Conservation (phyloP, 2,329 filamentous ascomycete species). For the Leptographium lundbergii region DNA sequence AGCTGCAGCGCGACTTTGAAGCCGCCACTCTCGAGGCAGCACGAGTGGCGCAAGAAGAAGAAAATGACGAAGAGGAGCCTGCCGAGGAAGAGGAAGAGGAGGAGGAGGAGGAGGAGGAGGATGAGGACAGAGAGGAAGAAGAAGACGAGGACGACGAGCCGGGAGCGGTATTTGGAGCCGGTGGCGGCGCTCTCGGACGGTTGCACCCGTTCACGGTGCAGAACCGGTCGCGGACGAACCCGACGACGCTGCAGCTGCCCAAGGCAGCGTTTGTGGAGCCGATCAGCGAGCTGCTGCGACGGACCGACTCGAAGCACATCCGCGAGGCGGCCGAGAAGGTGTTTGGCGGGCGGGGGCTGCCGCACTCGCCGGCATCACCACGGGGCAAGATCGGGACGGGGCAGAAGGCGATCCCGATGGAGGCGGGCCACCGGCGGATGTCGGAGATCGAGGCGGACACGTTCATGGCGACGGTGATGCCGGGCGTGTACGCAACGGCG, state of each 20-base stretch:
- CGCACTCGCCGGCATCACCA: constrained; percentile 64
- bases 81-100: constrained; percentile 25
- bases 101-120: constrained; percentile 22
- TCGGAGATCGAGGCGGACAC: constrained; percentile 62
- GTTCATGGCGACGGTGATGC: constrained; percentile 57
- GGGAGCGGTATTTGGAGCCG: neutral
- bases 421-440: constrained; percentile 54
- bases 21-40: constrained; percentile 22
- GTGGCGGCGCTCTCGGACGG: constrained; percentile 2
- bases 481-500: constrained; percentile 56
- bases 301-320: constrained; percentile 63
- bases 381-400: constrained; percentile 31
- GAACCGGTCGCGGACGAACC: constrained; percentile 62
- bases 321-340: constrained; percentile 55
- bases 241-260: constrained; percentile 65
- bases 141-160: constrained; percentile 10
- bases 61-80: constrained; percentile 21
- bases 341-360: constrained; percentile 67
- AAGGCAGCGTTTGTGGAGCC: constrained; percentile 56
- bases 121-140: constrained; percentile 14
- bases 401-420: constrained; percentile 53
- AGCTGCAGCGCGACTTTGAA: constrained; percentile 46
- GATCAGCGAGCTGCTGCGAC: constrained; percentile 53
- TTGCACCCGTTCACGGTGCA: constrained; percentile 62
- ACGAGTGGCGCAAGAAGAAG: constrained; percentile 23